Evolutionary conservation across 2,329 filamentous ascomycete genomes (phyloP), one percentile per base, ranked within the genome.

Genomic region (Lecanicillium sp.): DNA sequence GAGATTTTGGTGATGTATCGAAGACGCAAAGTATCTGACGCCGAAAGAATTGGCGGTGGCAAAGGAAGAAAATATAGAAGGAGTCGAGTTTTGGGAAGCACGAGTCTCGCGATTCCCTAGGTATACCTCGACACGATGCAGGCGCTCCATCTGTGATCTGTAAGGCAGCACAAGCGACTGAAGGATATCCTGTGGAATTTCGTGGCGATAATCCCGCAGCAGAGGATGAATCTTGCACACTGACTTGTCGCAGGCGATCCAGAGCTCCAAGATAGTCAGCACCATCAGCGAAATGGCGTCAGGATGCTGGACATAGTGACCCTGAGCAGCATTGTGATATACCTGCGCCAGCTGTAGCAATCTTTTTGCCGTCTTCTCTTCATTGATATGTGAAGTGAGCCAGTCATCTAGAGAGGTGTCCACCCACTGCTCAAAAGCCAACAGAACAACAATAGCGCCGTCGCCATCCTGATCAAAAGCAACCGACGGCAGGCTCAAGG

Each of bases 251-350:
- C 73, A 71, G 0, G 74, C 74, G 5, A 78, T 58, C 81, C 81
- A 84, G 0, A 84, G 56, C 44, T 82, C 77, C 3, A 81, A 52
- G 0, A 77, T 53, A 0, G 72, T 78, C 1, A 84, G 63, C 1
- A 79, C 50, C 72, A 81, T 80, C 3, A 71, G 44, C 0, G 81
- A 84, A 0, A 63, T 55, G 1, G 60, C 62, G 47, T 75, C 69
- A 0, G 79, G 71, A 8, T 70, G 67, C 0, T 42, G 51, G 0
- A 41, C 2, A 38, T 80, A 81, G 0, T 24, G 9, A 0, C 1
- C 0, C 0, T 24, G 32, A 0, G 67, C 67, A 4, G 35, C 11
- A 0, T 9, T 4, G 40, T 67, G 56, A 46, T 77, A 77, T 0
- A 33, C 10, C 2, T 58, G 29, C 1, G 73, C 63, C 6, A 65